A percentile compares a stretch with the other conserved stretches of the same genome.
Conservation (phyloP, 73 alveolate genomes). For the Tetrahymena malaccensis region DNA sequence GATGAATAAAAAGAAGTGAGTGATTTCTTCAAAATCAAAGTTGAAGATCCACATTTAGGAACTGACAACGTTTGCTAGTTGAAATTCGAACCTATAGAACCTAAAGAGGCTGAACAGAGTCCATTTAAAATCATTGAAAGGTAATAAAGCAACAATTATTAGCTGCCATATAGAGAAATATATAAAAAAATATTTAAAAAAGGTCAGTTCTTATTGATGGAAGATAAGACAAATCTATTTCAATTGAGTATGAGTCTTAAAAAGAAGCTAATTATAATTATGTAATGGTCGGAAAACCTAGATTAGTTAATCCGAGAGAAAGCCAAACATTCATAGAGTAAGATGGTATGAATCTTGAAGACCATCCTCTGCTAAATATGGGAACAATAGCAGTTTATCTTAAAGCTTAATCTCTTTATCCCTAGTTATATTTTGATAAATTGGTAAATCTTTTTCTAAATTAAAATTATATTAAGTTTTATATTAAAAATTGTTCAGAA, state of each 20-base stretch:
- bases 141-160: background rate
- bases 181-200: background rate
- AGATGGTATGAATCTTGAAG: conserved; percentile 31
- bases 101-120: conserved; percentile 15
- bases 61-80: conserved; percentile 21
- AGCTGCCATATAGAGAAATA: background rate
- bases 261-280: conserved; percentile 54
- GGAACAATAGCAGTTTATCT: conserved; percentile 56
- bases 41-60: conserved; percentile 28
- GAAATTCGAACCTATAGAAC: conserved; percentile 17
- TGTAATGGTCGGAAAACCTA: conserved; percentile 52
- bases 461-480: background rate
- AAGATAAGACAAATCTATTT: conserved; percentile 34
- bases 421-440: conserved; percentile 59
- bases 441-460: background rate
- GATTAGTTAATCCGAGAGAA: conserved; percentile 30
- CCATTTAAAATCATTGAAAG: conserved; percentile 1
- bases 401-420: conserved; percentile 52
- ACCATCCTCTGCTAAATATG: conserved; percentile 38
- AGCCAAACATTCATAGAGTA: background rate
- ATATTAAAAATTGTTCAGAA: background rate
- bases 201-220: conserved; percentile 1
- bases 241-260: conserved; percentile 44
- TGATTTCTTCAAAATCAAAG: conserved; percentile 1
- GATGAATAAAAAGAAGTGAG: background rate